Evolutionary conservation across 768 basidiomycete species (phyloP), one percentile per base, ranked within the genome.

Genomic region (Cystobasidium ongulense): DNA sequence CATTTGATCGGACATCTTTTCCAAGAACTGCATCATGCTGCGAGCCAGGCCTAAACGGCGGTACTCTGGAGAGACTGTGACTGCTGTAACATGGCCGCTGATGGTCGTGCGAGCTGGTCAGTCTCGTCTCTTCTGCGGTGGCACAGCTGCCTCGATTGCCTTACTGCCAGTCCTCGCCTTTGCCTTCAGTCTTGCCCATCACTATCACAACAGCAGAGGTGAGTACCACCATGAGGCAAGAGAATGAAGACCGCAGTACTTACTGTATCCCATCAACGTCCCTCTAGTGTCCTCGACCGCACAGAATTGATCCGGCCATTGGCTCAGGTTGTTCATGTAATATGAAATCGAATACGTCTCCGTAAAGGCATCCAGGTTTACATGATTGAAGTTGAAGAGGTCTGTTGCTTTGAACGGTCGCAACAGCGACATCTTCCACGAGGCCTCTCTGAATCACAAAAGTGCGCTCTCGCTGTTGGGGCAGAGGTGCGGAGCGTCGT

Each of bases 341-440:
- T 95, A 96, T 27, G 85, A 86, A 78, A 91, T 88, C 61, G 88
- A 88, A 81, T 93, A 97, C 25, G 96, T 98, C 82, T 98, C 95
- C 54, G 96, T 97, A 92, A 92, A 97, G 54, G 93, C 84, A 81
- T 98, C 95, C 79, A 95, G 83, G 82, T 99, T 98, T 75, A 79
- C 76, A 13, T 64, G 43, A 76, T 79, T 79, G 75, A 79, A 76
- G 27, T 57, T 46, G 70, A 78, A 78, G 29, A 79, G 62, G 66
- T 79, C 79, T 21, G 72, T 70, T 3, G 79, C 76, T n/a, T 72
- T 67, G 70, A 78, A 76, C 1, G 78, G 78, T 4, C 79, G 72
- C 0, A 79, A 54, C 11, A 78, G 63, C 13, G 76, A 76, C 79
- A 79, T 79, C 11, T 46, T n/a, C 53, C 18, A 3, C 11, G 27